Evolutionary conservation across 2,329 filamentous ascomycete species (phyloP).

Genomic region (Chaetomiaceae sp.): DNA sequence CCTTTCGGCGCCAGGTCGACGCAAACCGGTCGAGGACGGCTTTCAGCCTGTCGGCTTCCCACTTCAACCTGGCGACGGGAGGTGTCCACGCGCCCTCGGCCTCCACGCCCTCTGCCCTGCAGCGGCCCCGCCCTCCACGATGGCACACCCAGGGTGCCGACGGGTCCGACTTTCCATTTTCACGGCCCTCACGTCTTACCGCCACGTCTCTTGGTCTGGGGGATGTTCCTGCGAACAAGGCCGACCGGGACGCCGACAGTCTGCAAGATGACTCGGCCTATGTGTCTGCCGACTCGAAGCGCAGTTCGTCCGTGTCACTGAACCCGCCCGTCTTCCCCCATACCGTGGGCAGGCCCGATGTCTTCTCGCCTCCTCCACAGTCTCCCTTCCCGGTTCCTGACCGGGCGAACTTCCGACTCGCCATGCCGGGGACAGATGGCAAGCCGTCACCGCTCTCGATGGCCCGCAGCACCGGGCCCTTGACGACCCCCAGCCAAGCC

Average conservation of each 20-base stretch:
- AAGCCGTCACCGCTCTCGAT: slow-evolving; percentile 53
- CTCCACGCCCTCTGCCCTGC: slow-evolving; percentile 28
- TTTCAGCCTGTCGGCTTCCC: slow-evolving; percentile 46
- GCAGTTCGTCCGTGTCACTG: slow-evolving; percentile 47
- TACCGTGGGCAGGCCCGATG: slow-evolving; percentile 44
- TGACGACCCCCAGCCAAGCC: slow-evolving; percentile 32
- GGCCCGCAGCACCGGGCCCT: slow-evolving; percentile 43
- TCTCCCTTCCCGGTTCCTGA: slow-evolving; percentile 30
- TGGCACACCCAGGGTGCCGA: slow-evolving; percentile 48
- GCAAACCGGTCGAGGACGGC: slow-evolving; percentile 47
- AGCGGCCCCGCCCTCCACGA: slow-evolving; percentile 42
- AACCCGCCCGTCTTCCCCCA: slow-evolving; percentile 38
- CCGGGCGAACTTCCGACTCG: slow-evolving; percentile 33
- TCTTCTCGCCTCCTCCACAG: slow-evolving; percentile 39
- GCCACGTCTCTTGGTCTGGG: slow-evolving; percentile 20
- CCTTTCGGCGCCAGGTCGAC: slow-evolving; percentile 70
- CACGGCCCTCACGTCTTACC: slow-evolving; percentile 19
- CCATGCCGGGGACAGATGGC: slow-evolving; percentile 46
- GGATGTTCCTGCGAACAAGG: slow-evolving; percentile 26
- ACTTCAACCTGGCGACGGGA: slow-evolving; percentile 37
- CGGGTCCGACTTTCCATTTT: slow-evolving; percentile 33
- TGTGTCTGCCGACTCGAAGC: slow-evolving; percentile 50
- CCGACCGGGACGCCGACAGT: slow-evolving; percentile 44
- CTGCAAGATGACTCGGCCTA: slow-evolving; percentile 53
- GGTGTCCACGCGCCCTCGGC: slow-evolving; percentile 26